Evolutionary conservation across 768 basidiomycete species (phyloP).

Genomic region (Sistotremastrum niveocremeum): DNA sequence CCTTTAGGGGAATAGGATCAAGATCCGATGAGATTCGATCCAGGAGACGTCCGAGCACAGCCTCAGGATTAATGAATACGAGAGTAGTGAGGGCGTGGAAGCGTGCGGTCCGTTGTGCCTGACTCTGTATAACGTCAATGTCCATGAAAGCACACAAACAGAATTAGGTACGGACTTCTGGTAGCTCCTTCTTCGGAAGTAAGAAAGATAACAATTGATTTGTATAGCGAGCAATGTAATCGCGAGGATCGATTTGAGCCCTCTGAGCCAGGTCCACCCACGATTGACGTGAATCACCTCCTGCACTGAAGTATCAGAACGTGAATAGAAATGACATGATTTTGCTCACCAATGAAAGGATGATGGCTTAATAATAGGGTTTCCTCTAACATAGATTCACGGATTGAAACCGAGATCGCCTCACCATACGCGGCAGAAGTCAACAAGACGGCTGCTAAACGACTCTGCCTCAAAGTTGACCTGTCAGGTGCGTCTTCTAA

Average conservation of each 20-base stretch:
- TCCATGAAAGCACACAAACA: too few species aligned
- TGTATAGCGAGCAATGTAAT: slow-evolving; percentile 27
- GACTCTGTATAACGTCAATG: slow-evolving; percentile 4
- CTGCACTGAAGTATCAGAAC: slow-evolving; percentile 14
- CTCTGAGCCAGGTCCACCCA: slow-evolving; percentile 81
- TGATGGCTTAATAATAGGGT: slow-evolving; percentile 66
- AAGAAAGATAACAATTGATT: background rate
- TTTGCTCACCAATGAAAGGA: slow-evolving; percentile 38
- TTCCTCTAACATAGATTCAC: slow-evolving; percentile 37
- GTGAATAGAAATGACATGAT: background rate
- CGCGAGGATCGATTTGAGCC: slow-evolving; percentile 51
- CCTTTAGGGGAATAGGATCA: slow-evolving; percentile 39
- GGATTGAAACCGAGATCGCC: slow-evolving; percentile 23
- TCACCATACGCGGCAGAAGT: slow-evolving; percentile 35
- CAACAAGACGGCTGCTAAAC: slow-evolving; percentile 39
- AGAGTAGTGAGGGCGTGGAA: slow-evolving; percentile 65
- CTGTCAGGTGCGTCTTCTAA: slow-evolving; percentile 27
- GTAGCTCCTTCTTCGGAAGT: background rate
- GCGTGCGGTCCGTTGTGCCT: slow-evolving; percentile 30
- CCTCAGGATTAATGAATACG: slow-evolving; percentile 62
- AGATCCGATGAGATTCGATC: slow-evolving; percentile 55
- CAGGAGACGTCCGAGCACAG: slow-evolving; percentile 55
- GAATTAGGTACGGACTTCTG: background rate
- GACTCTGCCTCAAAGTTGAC: slow-evolving; percentile 34
- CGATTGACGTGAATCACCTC: slow-evolving; percentile 37